Conservation (phyloP, 176 grass and related monocot genomes). For the Zea luxurians region DNA sequence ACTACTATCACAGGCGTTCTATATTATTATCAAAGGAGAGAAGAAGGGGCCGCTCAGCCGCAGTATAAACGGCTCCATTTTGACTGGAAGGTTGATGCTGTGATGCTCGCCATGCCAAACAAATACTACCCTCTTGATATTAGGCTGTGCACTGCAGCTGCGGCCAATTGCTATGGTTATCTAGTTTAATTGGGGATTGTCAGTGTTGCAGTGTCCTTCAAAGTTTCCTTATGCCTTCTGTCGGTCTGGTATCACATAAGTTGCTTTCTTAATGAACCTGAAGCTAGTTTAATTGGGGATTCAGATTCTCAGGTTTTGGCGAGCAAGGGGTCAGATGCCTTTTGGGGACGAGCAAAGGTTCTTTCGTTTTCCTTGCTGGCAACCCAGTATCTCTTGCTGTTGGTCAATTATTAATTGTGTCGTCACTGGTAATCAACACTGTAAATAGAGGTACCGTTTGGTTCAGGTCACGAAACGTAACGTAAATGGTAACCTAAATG, state of each 20-base stretch:
- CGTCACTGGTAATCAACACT: background rate
- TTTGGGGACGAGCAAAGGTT: slow-evolving; percentile 19
- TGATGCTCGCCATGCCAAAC: background rate
- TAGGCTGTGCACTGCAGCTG: background rate
- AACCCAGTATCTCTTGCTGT: background rate
- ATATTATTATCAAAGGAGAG: background rate
- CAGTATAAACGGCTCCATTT: background rate
- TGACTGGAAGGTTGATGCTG: background rate
- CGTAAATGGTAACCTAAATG: no score
- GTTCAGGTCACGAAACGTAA: no score
- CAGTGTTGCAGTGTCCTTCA: background rate
- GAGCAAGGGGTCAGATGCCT: slow-evolving; percentile 30
- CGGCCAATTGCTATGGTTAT: background rate
- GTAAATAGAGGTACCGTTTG: no score
- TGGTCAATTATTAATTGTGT: background rate
- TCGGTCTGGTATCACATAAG: background rate
- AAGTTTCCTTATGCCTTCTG: background rate
- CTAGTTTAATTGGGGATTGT: background rate
- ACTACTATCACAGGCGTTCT: background rate
- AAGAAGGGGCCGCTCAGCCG: background rate
- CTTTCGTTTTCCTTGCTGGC: background rate
- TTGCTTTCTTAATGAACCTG: background rate
- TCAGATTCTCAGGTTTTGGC: background rate
- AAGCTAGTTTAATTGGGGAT: background rate
- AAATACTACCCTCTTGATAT: background rate